Percentiles rank a stretch among this genome's conserved stretches.
Conservation (phyloP, 2,329 filamentous ascomycete species). For the Fusarium aywerte region DNA sequence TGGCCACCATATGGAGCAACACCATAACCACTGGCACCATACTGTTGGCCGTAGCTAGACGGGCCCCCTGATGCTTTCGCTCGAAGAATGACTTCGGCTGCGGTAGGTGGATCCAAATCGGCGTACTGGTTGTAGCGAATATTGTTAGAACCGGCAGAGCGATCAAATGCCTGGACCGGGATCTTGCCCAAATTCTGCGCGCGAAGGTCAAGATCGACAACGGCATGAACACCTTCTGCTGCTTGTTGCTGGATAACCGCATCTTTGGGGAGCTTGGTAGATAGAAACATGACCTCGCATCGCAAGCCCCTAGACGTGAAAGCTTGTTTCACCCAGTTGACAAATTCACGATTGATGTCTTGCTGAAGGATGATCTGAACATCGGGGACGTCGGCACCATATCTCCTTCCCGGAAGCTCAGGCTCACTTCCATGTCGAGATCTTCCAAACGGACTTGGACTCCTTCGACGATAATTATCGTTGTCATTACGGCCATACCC, state of each 20-base stretch:
- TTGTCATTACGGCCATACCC: slow-evolving; percentile 56
- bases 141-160: slow-evolving; percentile 76
- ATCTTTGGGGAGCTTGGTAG: slow-evolving; percentile 78
- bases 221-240: slow-evolving; percentile 86
- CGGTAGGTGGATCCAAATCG: slow-evolving; percentile 80
- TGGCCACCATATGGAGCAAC: slow-evolving; percentile 50
- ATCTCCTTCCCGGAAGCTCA: slow-evolving; percentile 74
- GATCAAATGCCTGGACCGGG: slow-evolving; percentile 85
- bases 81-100: slow-evolving; percentile 82
- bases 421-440: slow-evolving; percentile 66
- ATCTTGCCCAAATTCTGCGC: slow-evolving; percentile 79
- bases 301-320: slow-evolving; percentile 78
- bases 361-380: slow-evolving; percentile 88
- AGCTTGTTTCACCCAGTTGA: slow-evolving; percentile 81
- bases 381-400: slow-evolving; percentile 82
- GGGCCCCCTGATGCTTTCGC: slow-evolving; percentile 63
- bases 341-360: slow-evolving; percentile 81
- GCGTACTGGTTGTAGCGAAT: slow-evolving; percentile 89
- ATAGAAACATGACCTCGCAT: slow-evolving; percentile 82
- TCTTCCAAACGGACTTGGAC: slow-evolving; percentile 71
- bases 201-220: slow-evolving; percentile 78
- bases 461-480: slow-evolving; percentile 72
- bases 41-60: slow-evolving; percentile 48
- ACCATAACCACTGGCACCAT: slow-evolving; percentile 45
- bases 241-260: slow-evolving; percentile 87